Percentiles rank a stretch among this genome's conserved stretches.
phyloP scores from a whole-genome alignment of 2,329 filamentous ascomycete species.

The Lachnellula occidentalis region DNA sequence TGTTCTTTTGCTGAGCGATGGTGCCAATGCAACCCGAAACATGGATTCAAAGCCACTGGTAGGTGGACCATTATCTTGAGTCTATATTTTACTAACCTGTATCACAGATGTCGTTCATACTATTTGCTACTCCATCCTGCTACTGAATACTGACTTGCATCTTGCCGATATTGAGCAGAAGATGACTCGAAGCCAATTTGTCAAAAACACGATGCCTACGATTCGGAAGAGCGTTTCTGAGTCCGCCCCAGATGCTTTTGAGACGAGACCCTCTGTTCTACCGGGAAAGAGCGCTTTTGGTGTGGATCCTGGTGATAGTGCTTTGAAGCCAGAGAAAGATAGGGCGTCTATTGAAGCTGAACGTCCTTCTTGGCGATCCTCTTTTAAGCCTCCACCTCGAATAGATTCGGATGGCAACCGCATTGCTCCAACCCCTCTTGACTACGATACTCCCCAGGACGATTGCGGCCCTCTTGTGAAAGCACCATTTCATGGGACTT shows the following conservation, averaged over 20 bases:
- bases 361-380: conserved; percentile 29
- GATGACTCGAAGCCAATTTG: conserved; percentile 91
- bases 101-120: conserved; percentile 83
- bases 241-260: conserved; percentile 61
- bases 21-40: conserved; percentile 87
- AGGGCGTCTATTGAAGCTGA: conserved; percentile 30
- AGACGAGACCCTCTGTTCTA: conserved; percentile 47
- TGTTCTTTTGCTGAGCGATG: conserved; percentile 84
- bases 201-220: conserved; percentile 93
- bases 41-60: conserved; percentile 89
- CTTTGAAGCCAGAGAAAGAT: conserved; percentile 20
- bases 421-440: conserved; percentile 36
- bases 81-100: conserved; percentile 10
- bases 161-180: conserved; percentile 91
- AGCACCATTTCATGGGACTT: conserved; percentile 65
- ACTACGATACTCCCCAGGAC: conserved; percentile 38
- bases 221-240: conserved; percentile 73
- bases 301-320: conserved; percentile 12
- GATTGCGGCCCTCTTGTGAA: conserved; percentile 74
- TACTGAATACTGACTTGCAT: conserved; percentile 94
- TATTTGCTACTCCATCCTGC: conserved; percentile 90
- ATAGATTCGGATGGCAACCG: conserved; percentile 18
- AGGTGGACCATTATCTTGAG: conserved; percentile 32
- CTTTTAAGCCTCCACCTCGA: conserved; percentile 28
- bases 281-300: conserved; percentile 33